phyloP scores from a whole-genome alignment of 1,284 basidiomycete species.

The Boletus sp. region DNA sequence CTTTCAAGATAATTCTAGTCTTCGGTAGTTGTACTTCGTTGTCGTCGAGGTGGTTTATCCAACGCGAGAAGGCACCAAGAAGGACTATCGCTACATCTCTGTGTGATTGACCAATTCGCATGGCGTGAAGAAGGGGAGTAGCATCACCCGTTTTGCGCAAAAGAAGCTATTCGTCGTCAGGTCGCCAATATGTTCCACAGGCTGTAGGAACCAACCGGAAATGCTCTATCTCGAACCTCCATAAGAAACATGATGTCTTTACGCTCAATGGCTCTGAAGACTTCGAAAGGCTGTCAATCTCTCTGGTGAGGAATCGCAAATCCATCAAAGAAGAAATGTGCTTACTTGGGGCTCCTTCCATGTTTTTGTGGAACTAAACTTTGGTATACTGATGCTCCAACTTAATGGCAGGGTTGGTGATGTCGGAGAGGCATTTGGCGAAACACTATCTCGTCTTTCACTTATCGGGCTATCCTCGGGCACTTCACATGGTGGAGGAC shows the following conservation, averaged over 20 bases:
- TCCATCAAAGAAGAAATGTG: not conserved
- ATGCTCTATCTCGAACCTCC: conserved; percentile 74
- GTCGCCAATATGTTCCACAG: not conserved
- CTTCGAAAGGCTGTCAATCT: conserved; percentile 61
- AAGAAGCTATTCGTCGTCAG: conserved; percentile 48
- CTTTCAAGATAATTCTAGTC: conserved; percentile 64
- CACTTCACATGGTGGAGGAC: conserved; percentile 21
- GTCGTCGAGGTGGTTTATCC: conserved; percentile 73
- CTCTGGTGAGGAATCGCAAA: not conserved
- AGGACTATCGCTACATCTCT: conserved; percentile 73
- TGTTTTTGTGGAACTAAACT: conserved; percentile 16
- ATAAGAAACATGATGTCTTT: conserved; percentile 74
- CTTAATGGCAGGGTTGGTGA: conserved; percentile 31
- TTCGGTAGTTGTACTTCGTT: conserved; percentile 59
- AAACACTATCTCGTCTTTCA: conserved; percentile 28
- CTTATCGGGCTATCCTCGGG: conserved; percentile 11
- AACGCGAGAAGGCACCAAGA: conserved; percentile 76
- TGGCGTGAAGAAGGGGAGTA: conserved; percentile 76
- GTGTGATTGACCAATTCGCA: conserved; percentile 71
- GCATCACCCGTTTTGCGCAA: conserved; percentile 69
- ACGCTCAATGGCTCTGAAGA: conserved; percentile 68
- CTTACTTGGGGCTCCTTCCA: conserved; percentile 64
- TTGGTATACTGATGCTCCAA: conserved; percentile 21
- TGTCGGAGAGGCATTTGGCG: conserved; percentile 29
- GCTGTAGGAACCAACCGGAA: conserved; percentile 48